Evolutionary conservation across 805 yeast species (phyloP), one percentile per base, ranked within the genome.

Genomic region (Wickerhamiella spandovensis): DNA sequence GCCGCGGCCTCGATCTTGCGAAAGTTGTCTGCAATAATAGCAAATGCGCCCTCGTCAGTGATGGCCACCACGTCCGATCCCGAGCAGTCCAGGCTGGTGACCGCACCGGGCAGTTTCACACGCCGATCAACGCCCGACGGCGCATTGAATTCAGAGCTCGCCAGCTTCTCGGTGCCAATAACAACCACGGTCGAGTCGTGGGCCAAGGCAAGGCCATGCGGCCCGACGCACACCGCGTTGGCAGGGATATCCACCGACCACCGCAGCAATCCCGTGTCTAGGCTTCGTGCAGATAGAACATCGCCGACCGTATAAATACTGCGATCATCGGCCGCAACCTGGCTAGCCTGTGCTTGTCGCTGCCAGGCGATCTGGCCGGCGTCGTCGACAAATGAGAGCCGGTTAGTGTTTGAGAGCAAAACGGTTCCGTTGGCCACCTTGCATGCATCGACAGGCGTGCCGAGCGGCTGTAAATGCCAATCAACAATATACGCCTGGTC

Each of bases 401-500:
- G 53, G 15, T 50, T 49, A 18, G 51, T 13, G 9, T 60, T 60
- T 8, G 64, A 50, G 37, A 53, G 48, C 10, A 57, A 50, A 20
- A 56, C 54, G n/a, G 61, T 51, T n/a, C 47, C 32, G 18, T 43
- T 12, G 42, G 45, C 54, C 10, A 55, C 49, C 21, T 48, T 48
- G 3, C 46, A 47, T 5, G 44, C 56, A 20, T 49, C 44, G 3
- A 46, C 53, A 1, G 61, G 55, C 5, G 35, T 15, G 30, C 70
- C 70, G 6, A 65, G 35, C 2, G 53, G 51, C 5, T 53, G 51
- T 7, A 45, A 23, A 13, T 56, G 62, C 68, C 69, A 65, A 54
- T 67, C 70, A 10, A 61, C 58, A 2, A 43, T 42, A 44, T 52
- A 61, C 5, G 65, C 69, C 43, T 65, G 68, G 43, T 66, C 70